Percentiles rank a stretch among this genome's conserved stretches.
These are phyloP conservation scores for Phytophthora meadii DNA, from an alignment of 352 stramenopile species.

Conservation along the genomic window DNA sequence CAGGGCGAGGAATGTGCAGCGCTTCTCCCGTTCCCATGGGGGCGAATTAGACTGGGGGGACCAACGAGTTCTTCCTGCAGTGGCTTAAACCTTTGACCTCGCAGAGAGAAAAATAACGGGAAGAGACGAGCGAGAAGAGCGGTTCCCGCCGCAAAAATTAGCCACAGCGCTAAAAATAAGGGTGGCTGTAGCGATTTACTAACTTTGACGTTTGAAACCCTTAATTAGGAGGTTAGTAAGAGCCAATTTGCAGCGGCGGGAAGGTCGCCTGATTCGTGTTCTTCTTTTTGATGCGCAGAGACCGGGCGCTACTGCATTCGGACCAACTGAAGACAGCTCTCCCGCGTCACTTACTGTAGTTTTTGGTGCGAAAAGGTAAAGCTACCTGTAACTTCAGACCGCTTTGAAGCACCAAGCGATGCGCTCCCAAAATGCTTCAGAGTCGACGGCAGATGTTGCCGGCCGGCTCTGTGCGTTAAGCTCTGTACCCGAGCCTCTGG, in stretches of 20 bases:
- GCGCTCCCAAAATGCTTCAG: conserved; percentile 2
- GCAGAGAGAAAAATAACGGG: conserved; percentile 47
- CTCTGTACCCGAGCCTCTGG: background rate
- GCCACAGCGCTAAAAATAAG: conserved; percentile 22
- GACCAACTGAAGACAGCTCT: conserved; percentile 16
- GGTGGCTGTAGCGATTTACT: conserved; percentile 9
- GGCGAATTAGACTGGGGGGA: conserved; percentile 1
- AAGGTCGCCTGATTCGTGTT: conserved; percentile 25
- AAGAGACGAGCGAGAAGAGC: conserved; percentile 38
- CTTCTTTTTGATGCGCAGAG: conserved; percentile 21
- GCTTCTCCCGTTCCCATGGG: conserved; percentile 45
- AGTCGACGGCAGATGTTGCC: background rate
- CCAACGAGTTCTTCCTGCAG: background rate
- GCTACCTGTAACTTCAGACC: conserved; percentile 22
- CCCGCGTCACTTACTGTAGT: conserved; percentile 8
- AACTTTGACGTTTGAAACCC: conserved; percentile 2
- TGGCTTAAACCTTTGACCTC: conserved; percentile 18
- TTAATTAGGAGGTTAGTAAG: conserved; percentile 14
- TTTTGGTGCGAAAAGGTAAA: background rate
- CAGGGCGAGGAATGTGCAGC: conserved; percentile 25
- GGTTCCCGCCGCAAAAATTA: conserved; percentile 13
- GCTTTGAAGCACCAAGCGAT: conserved; percentile 9
- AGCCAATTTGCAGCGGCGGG: background rate
- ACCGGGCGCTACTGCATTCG: background rate
- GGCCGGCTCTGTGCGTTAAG: no score